phyloP scores from a whole-genome alignment of 495 filamentous ascomycete species.

The Arthonia radiata region DNA sequence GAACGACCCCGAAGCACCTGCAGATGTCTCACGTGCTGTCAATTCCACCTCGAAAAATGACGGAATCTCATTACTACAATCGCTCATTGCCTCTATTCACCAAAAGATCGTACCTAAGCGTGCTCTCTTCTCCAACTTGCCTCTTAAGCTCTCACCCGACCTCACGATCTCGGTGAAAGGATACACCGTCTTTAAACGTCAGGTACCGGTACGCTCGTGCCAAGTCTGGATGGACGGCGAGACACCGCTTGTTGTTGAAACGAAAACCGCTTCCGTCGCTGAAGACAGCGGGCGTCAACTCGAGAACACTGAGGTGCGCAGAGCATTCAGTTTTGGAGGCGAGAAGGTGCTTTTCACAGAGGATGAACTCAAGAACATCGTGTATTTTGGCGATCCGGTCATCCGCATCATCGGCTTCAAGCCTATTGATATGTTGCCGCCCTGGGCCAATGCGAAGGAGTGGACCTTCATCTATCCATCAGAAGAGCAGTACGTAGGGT shows the following conservation, averaged over 20 bases:
- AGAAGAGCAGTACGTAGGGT: slow-evolving; percentile 72
- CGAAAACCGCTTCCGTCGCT: slow-evolving; percentile 43
- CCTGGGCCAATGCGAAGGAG: slow-evolving; percentile 69
- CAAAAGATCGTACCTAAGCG: slow-evolving; percentile 75
- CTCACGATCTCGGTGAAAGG: slow-evolving; percentile 78
- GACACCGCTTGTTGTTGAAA: slow-evolving; percentile 51
- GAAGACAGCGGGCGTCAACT: slow-evolving; percentile 50
- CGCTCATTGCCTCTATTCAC: slow-evolving; percentile 70
- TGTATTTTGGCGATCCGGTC: slow-evolving; percentile 53
- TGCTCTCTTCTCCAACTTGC: slow-evolving; percentile 60
- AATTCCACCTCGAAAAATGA: slow-evolving; percentile 28
- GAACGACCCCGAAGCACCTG: slow-evolving; percentile 40
- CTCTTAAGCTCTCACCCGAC: slow-evolving; percentile 65
- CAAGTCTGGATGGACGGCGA: slow-evolving; percentile 74
- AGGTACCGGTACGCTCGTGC: slow-evolving; percentile 51
- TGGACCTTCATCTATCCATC: slow-evolving; percentile 86
- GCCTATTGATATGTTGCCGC: slow-evolving; percentile 40
- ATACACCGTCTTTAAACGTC: slow-evolving; percentile 67
- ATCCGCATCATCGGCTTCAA: slow-evolving; percentile 94
- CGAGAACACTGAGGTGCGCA: slow-evolving; percentile 61
- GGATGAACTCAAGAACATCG: slow-evolving; percentile 55
- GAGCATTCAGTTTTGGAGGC: slow-evolving; percentile 88
- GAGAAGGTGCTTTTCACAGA: slow-evolving; percentile 65
- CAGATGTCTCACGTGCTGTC: slow-evolving; percentile 16
- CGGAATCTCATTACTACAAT: slow-evolving; percentile 58